These are phyloP conservation scores for Blastobotrys elegans DNA, from an alignment of 1,139 yeast species.

Conservation along the genomic window DNA sequence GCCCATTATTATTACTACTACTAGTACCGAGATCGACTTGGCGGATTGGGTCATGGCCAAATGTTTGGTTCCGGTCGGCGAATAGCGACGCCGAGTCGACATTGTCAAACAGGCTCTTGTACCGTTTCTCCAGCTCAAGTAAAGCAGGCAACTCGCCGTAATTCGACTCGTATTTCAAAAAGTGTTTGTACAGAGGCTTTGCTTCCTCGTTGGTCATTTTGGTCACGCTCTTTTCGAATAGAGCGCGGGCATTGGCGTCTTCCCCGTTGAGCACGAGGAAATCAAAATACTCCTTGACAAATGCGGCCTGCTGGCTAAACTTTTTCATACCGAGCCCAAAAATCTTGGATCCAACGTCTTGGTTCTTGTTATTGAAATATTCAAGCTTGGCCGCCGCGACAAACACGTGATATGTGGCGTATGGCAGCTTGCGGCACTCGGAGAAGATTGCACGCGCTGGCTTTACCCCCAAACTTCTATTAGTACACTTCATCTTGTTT, in stretches of 20 bases:
- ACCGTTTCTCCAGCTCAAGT: conserved; percentile 60
- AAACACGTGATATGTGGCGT: conserved; percentile 70
- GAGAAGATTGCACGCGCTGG: conserved; percentile 46
- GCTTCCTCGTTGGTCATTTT: conserved; percentile 38
- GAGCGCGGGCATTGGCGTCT: conserved; percentile 73
- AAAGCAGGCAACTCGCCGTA: conserved; percentile 68
- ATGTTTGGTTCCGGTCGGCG: conserved; percentile 40
- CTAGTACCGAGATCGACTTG: conserved; percentile 37
- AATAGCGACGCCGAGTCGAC: conserved; percentile 26
- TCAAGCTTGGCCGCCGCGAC: conserved; percentile 83
- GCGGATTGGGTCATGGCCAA: conserved; percentile 42
- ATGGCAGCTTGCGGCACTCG: conserved; percentile 64
- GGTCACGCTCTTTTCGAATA: conserved; percentile 63
- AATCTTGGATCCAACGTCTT: conserved; percentile 67
- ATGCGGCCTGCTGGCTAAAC: conserved; percentile 49
- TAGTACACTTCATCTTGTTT: conserved; percentile 36
- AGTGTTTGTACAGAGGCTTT: conserved; percentile 44
- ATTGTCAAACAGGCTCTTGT: conserved; percentile 52
- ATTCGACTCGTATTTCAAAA: conserved; percentile 49
- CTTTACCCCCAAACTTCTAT: conserved; percentile 37
- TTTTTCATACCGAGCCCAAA: conserved; percentile 75
- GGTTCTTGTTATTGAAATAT: conserved; percentile 53
- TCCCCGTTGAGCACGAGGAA: conserved; percentile 71
- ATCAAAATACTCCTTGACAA: conserved; percentile 63
- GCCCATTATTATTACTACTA: no score